Conservation (phyloP, 306 rosid species). For the Echinosophora koreensis region DNA sequence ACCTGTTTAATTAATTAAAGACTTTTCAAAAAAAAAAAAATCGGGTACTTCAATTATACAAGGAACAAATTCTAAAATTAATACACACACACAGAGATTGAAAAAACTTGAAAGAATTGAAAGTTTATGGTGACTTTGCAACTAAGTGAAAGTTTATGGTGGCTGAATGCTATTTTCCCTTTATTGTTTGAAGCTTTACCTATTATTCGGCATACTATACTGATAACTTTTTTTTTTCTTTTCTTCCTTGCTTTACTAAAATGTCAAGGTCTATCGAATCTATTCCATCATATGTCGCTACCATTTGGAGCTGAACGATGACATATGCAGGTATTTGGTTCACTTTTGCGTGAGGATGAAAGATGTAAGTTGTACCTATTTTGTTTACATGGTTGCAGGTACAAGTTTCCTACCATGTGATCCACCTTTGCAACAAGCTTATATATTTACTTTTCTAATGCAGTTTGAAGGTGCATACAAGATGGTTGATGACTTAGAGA, state of each 20-base stretch:
- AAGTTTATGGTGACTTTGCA: neutral
- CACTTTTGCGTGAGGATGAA: slow-evolving; percentile 65
- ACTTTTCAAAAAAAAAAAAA: no score
- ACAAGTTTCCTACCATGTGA: slow-evolving; percentile 27
- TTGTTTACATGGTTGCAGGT: slow-evolving; percentile 36
- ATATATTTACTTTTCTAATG: slow-evolving; percentile 45
- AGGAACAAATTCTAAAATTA: no score
- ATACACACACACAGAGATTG: no score
- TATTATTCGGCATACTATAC: slow-evolving; percentile 23
- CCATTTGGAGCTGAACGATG: slow-evolving; percentile 57
- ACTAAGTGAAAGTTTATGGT: neutral
- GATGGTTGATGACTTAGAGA: slow-evolving; percentile 63
- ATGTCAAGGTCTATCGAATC: slow-evolving; percentile 67
- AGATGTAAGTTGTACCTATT: slow-evolving; percentile 67
- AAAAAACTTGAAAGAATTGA: neutral
- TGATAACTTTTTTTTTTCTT: slow-evolving; percentile 32
- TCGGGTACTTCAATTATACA: no score
- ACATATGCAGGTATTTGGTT: slow-evolving; percentile 79
- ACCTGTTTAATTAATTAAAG: no score
- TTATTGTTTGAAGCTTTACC: slow-evolving; percentile 21
- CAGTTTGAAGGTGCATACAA: slow-evolving; percentile 76
- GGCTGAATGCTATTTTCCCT: neutral
- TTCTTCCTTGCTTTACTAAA: slow-evolving; percentile 35
- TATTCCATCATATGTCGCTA: slow-evolving; percentile 61
- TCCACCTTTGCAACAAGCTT: slow-evolving; percentile 4